Base-by-base conservation (phyloP, 2,329 filamentous ascomycete species). In the Chlorencoelia australis region DNA sequence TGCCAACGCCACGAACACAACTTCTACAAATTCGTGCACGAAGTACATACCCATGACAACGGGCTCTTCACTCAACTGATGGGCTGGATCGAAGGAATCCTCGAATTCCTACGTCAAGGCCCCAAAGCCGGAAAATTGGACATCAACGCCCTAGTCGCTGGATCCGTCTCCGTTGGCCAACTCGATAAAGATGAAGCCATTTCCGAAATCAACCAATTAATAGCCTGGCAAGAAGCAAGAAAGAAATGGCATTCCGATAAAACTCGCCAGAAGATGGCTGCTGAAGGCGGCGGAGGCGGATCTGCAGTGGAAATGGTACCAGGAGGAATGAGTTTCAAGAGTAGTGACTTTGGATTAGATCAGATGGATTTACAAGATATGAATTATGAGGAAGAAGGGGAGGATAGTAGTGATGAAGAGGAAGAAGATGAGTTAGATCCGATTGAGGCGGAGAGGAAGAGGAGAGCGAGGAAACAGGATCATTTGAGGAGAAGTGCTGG, bases 211-310 rank as follows among this genome's bases (percentile, higher is more conserved):
- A 76, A 96, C 53, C 66, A 72, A 19, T 68, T 98, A 33, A 91
- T 98, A 49, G 70, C 79, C 31, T 98, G 91, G 91, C 91, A 98
- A 59, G 85, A 88, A 56, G 84, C 85, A 27, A 71, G 91, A 37
- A 96, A 98, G 70, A 89, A 89, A 63, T 98, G 91, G 91, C 91
- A 98, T 58, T 79, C 89, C 43, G 86, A 94, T 62, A 98, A 98
- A 69, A 98, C 91, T 7, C 69, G 88, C 36, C 91, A 96, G 65
- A 98, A 98, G 70, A 96, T 98, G 91, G 91, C 91, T 0, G 87
- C 86, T 2, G 87, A 89, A 53, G 78, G 77, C 3, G 67, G 68
- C n/a, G n/a, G n/a, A n/a, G 68, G 57, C 5, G 67, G 68, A 5
- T 65, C 66, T 24, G 25, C 32, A 9, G 60, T 62, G 13, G 67